Evolutionary conservation across 2,329 filamentous ascomycete genomes (phyloP).

Genomic region (Penicillium vulpinum): DNA sequence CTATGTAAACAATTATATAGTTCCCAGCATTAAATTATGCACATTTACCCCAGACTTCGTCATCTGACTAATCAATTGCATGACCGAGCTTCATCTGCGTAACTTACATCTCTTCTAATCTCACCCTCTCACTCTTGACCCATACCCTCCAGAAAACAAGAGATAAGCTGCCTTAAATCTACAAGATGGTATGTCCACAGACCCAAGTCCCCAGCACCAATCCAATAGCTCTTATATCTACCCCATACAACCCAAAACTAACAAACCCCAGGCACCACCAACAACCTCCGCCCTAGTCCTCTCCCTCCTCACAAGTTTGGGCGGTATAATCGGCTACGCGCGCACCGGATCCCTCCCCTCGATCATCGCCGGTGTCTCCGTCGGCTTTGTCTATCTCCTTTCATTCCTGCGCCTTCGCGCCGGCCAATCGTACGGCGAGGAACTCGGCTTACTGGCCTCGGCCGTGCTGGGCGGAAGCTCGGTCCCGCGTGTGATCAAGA

Average conservation of each 20-base stretch:
- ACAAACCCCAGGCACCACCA: conserved; percentile 22
- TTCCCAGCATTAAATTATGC: neutral
- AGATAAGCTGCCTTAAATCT: neutral
- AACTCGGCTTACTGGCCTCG: conserved; percentile 85
- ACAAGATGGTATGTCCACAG: conserved; percentile 23
- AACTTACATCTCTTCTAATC: neutral
- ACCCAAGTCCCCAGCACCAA: neutral
- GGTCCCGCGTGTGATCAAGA: conserved; percentile 81
- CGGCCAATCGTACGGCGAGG: conserved; percentile 75
- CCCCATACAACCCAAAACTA: neutral
- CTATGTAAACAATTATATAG: neutral
- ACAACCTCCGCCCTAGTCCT: conserved; percentile 71
- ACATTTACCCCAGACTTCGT: conserved; percentile 9
- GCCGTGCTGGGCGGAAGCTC: conserved; percentile 79
- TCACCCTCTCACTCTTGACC: neutral
- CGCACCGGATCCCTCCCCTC: conserved; percentile 85
- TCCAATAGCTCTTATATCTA: neutral
- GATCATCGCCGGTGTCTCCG: conserved; percentile 77
- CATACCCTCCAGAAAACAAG: neutral
- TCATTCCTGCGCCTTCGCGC: conserved; percentile 79
- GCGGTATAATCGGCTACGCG: conserved; percentile 83
- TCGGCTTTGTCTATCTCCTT: conserved; percentile 75
- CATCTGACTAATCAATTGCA: conserved; percentile 11
- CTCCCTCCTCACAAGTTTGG: conserved; percentile 77
- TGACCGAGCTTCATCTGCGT: neutral